Evolutionary conservation across 768 basidiomycete species (phyloP).

Genomic region (Kwoniella europaea): DNA sequence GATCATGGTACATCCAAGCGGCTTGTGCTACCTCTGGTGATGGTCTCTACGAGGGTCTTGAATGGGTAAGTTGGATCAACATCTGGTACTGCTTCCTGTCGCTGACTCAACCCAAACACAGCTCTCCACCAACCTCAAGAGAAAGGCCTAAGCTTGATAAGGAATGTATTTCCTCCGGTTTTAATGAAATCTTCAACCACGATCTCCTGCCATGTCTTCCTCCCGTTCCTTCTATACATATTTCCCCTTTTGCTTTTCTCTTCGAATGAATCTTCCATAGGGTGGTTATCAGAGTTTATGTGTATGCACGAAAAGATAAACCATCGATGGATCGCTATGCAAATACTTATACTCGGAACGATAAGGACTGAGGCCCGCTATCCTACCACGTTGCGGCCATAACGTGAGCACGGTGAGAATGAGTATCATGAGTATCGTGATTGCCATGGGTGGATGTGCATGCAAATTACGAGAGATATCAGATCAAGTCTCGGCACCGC

Average conservation of each 20-base stretch:
- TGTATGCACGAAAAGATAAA: constrained; percentile 13
- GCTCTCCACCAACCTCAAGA: constrained; percentile 59
- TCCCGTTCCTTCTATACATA: neutral
- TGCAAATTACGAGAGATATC: neutral
- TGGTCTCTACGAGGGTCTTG: constrained; percentile 96
- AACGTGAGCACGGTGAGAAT: too few relatives aligned
- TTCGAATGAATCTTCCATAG: constrained; percentile 7
- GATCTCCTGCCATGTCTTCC: constrained; percentile 4
- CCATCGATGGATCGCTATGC: neutral
- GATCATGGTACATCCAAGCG: constrained; percentile 98
- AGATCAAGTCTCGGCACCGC: neutral
- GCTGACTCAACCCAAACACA: constrained; percentile 9
- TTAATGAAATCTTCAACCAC: neutral
- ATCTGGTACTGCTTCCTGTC: too few relatives aligned
- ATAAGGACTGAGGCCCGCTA: too few relatives aligned
- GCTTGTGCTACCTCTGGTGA: constrained; percentile 98
- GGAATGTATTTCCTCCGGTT: neutral
- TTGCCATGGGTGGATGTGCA: too few relatives aligned
- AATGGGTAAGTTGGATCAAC: constrained; percentile 67
- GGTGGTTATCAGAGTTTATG: neutral
- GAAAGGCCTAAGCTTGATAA: constrained; percentile 14
- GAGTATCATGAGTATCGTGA: too few relatives aligned
- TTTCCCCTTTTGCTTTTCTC: neutral
- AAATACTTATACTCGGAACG: too few relatives aligned
- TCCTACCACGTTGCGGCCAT: too few relatives aligned